Evolutionary conservation across 2,329 filamentous ascomycete genomes (phyloP).

Genomic region (Ascochyta lentis): DNA sequence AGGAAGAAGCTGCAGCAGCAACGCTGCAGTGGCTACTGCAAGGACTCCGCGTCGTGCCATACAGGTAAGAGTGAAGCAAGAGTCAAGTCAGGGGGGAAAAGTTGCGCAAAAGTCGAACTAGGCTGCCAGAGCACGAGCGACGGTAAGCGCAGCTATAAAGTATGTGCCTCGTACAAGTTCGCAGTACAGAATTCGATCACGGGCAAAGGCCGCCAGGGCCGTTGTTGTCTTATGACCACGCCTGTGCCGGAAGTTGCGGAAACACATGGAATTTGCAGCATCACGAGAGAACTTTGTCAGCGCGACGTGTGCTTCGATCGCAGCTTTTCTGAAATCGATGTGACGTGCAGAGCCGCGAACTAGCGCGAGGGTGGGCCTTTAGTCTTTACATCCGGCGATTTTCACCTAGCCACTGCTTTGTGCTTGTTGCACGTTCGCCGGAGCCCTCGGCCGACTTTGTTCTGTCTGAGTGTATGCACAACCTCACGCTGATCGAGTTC

Average conservation of each 20-base stretch:
- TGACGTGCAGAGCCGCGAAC: constrained; percentile 9
- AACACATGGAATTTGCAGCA: constrained; percentile 19
- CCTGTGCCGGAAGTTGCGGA: constrained; percentile 35
- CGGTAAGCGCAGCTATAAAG: constrained; percentile 7
- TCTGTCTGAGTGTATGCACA: not conserved
- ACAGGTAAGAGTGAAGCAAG: constrained; percentile 22
- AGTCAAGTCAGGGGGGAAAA: not conserved
- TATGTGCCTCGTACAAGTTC: constrained; percentile 1
- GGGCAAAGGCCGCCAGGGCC: constrained; percentile 7
- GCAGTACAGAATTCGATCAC: not conserved
- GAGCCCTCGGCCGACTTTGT: constrained; percentile 1
- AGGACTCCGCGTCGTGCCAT: constrained; percentile 36
- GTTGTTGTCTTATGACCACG: constrained; percentile 22
- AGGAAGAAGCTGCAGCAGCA: constrained; percentile 51
- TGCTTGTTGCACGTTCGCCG: not conserved
- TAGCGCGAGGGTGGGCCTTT: constrained; percentile 15
- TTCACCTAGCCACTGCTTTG: not conserved
- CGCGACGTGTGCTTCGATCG: constrained; percentile 28
- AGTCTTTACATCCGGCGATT: not conserved
- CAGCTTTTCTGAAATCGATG: constrained; percentile 19
- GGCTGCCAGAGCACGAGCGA: constrained; percentile 2
- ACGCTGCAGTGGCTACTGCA: constrained; percentile 41
- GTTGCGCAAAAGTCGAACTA: not conserved
- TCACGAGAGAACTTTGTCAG: constrained; percentile 37
- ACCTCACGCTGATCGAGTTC: not conserved